Evolutionary conservation across 306 rosid genomes (phyloP).

Genomic region (Benincasa hispida): DNA sequence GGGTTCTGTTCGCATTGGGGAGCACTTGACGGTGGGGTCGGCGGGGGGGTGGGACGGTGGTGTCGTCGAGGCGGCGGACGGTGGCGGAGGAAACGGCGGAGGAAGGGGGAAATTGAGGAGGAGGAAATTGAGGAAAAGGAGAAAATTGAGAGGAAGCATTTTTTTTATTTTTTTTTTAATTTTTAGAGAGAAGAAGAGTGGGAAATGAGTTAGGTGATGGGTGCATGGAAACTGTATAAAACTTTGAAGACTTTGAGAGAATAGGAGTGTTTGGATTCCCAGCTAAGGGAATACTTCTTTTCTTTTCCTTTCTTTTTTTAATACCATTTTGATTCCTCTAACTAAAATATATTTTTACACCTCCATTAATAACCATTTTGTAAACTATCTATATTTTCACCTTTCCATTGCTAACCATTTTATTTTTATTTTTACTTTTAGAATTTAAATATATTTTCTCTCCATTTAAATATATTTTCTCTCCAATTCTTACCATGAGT

Average conservation of each 20-base stretch:
- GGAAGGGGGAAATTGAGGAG: not conserved
- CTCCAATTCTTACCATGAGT: no score
- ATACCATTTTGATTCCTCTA: no score
- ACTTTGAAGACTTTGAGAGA: not conserved
- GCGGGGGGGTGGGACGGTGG: not conserved
- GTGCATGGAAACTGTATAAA: slow-evolving; percentile 4
- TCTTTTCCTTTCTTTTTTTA: not conserved
- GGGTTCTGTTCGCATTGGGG: not conserved
- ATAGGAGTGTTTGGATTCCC: not conserved
- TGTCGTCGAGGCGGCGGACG: not conserved
- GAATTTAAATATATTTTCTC: no score
- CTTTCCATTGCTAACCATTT: no score
- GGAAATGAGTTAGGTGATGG: not conserved
- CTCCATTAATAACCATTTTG: no score
- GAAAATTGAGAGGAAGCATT: not conserved
- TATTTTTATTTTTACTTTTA: no score
- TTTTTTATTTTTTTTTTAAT: not conserved
- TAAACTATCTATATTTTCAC: no score
- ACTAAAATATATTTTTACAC: no score
- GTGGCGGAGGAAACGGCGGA: not conserved
- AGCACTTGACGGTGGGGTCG: not conserved
- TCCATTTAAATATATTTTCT: no score
- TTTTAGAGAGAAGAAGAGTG: not conserved
- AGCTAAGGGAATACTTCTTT: not conserved
- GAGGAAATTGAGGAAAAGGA: not conserved